Evolutionary conservation across 257 asterid genomes (phyloP).

Genomic region (Haberlea rhodopensis): DNA sequence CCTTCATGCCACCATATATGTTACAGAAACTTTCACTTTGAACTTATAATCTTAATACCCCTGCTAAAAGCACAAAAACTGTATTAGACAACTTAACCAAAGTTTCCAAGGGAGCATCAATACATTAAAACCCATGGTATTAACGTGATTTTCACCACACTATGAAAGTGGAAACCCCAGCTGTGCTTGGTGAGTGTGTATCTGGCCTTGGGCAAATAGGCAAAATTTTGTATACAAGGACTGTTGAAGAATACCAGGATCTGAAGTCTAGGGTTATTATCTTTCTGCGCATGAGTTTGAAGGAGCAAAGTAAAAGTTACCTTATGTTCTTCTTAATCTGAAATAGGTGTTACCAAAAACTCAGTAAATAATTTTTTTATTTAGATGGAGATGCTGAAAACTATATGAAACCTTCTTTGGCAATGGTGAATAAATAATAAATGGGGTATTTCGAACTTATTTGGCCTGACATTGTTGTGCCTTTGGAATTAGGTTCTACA

Average conservation of each 20-base stretch:
- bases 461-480: slow-evolving; percentile 11
- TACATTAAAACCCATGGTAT: background rate
- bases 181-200: background rate
- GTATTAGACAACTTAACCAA: background rate
- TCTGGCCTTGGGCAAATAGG: background rate
- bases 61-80: too few relatives aligned
- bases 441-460: background rate
- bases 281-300: background rate
- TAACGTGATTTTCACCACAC: background rate
- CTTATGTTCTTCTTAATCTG: too few relatives aligned
- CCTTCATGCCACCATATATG: background rate
- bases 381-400: background rate
- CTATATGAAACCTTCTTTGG: background rate
- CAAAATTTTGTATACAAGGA: background rate
- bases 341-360: too few relatives aligned
- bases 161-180: background rate
- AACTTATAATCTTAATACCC: too few relatives aligned
- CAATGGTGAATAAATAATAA: background rate
- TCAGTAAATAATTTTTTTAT: too few relatives aligned
- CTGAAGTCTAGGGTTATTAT: background rate
- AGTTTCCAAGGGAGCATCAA: too few relatives aligned
- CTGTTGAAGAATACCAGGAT: background rate
- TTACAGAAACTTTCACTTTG: too few relatives aligned
- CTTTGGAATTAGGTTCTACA: slow-evolving; percentile 49
- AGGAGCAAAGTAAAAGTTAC: background rate